Conservation (phyloP, 2,329 filamentous ascomycete species). For the Hansfordia pulvinata region DNA sequence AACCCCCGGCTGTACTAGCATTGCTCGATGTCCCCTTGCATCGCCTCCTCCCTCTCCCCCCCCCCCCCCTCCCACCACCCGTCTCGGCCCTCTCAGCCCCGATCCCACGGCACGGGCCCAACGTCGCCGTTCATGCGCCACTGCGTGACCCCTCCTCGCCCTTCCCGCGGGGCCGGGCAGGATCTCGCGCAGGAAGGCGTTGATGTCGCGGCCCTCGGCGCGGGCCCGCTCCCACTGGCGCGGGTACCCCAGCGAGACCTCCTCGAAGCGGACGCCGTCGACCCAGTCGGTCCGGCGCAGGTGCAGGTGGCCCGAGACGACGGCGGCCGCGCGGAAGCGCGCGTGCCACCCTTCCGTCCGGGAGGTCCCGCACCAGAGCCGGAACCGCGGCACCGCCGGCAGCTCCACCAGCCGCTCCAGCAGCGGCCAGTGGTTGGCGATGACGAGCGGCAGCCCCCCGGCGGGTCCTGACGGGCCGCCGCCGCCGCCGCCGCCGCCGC, state of each 20-base stretch:
- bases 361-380: conserved; percentile 23
- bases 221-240: conserved; percentile 20
- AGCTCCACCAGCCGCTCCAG: conserved; percentile 20
- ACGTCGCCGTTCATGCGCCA: too few relatives aligned
- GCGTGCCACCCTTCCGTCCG: conserved; percentile 20
- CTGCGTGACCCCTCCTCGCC: too few relatives aligned
- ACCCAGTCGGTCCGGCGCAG: conserved; percentile 24
- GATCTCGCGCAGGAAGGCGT: conserved; percentile 21
- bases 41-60: too few relatives aligned
- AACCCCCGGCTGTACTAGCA: too few relatives aligned
- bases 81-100: too few relatives aligned
- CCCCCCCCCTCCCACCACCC: too few relatives aligned
- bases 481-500: conserved; percentile 5
- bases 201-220: conserved; percentile 15
- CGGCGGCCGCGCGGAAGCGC: conserved; percentile 19
- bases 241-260: conserved; percentile 22
- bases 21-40: too few relatives aligned
- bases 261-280: conserved; percentile 22
- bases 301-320: conserved; percentile 22
- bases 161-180: conserved; percentile 13
- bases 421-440: conserved; percentile 24
- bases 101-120: too few relatives aligned
- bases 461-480: conserved; percentile 1
- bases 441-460: conserved; percentile 12
- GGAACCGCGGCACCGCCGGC: conserved; percentile 20